Conservation (phyloP, 352 stramenopile genomes). For the Thalassiosira exigua region DNA sequence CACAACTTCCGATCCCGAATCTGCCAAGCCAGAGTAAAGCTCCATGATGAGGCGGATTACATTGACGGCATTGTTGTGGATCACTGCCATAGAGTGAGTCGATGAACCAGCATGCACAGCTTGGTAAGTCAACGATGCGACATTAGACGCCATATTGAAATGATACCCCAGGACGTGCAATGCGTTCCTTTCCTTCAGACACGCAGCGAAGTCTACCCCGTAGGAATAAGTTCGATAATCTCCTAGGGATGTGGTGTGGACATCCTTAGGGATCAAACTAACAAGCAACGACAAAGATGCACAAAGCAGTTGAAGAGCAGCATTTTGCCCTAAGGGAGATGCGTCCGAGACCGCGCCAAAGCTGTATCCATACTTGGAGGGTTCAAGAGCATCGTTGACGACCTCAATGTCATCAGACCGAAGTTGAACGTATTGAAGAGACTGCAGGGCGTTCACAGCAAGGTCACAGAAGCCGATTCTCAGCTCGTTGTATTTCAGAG, state of each 20-base stretch:
- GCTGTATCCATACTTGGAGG: constrained; percentile 39
- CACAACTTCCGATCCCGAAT: constrained; percentile 39
- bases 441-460: constrained; percentile 42
- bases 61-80: constrained; percentile 50
- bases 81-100: constrained; percentile 22
- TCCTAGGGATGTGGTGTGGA: background rate
- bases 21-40: constrained; percentile 37
- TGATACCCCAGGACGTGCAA: constrained; percentile 33
- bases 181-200: constrained; percentile 48
- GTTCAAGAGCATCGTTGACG: constrained; percentile 1
- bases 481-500: constrained; percentile 41
- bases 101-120: constrained; percentile 29
- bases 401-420: background rate
- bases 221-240: constrained; percentile 37
- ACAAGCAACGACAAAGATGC: constrained; percentile 33
- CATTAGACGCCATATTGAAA: constrained; percentile 32
- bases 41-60: constrained; percentile 36
- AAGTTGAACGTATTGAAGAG: constrained; percentile 34
- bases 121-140: constrained; percentile 56
- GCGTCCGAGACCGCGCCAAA: constrained; percentile 14
- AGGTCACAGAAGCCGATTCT: constrained; percentile 45
- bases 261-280: constrained; percentile 3
- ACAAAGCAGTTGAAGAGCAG: constrained; percentile 33
- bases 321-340: background rate
- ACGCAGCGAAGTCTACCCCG: constrained; percentile 43